These are phyloP conservation scores for Umbelopsis sp. DNA, from an alignment of 192 early-diverging fungal genomes.

Conservation along the genomic window DNA sequence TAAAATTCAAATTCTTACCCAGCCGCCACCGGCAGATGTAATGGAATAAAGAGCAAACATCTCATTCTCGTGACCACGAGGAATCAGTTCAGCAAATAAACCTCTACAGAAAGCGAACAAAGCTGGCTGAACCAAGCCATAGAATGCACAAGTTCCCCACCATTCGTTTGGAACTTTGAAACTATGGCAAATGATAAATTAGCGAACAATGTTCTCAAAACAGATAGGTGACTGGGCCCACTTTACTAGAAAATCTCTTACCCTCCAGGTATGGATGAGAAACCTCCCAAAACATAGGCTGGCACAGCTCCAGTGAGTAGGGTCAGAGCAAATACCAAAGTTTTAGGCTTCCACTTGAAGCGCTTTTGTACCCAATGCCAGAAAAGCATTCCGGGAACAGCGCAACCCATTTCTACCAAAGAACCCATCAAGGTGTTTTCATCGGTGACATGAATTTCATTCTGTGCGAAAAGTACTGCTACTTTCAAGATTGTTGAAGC, in stretches of 20 bases:
- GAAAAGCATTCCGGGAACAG: conserved; percentile 51
- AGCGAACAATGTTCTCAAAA: neutral
- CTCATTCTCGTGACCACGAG: conserved; percentile 61
- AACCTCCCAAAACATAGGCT: conserved; percentile 57
- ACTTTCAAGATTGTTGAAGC: conserved; percentile 55
- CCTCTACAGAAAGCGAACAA: conserved; percentile 44
- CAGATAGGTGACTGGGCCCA: neutral
- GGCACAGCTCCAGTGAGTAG: conserved; percentile 45
- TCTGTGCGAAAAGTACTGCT: conserved; percentile 59
- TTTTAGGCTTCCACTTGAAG: conserved; percentile 46
- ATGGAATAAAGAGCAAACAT: conserved; percentile 67
- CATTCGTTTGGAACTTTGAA: conserved; percentile 52
- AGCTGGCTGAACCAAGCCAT: conserved; percentile 53
- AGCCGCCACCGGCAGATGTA: conserved; percentile 35
- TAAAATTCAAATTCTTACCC: neutral
- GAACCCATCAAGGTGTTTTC: conserved; percentile 50
- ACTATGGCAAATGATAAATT: conserved; percentile 23
- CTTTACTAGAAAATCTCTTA: neutral
- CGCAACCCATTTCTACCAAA: conserved; percentile 46
- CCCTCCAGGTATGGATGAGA: conserved; percentile 4
- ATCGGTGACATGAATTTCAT: conserved; percentile 52
- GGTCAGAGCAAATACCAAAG: conserved; percentile 47
- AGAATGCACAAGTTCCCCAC: conserved; percentile 47
- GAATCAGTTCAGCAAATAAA: conserved; percentile 61
- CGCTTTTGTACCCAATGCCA: conserved; percentile 51